A percentile compares a stretch with the other conserved stretches of the same genome.
Conservation (phyloP, 1,139 yeast species). For the Lodderomyces jiufengensis region DNA sequence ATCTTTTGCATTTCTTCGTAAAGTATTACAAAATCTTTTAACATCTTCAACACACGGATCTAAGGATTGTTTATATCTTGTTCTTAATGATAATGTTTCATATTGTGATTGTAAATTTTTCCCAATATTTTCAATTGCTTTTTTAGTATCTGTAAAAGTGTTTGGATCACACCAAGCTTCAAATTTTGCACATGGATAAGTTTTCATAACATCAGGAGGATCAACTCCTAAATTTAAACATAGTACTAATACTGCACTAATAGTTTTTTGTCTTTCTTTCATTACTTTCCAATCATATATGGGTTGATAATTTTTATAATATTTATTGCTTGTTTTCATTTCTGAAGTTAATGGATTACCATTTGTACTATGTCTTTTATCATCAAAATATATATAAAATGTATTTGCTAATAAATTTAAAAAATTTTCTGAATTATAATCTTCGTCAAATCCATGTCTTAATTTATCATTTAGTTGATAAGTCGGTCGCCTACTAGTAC, state of each 20-base stretch:
- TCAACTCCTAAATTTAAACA: slow-evolving; percentile 94
- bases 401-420: slow-evolving; percentile 62
- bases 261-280: slow-evolving; percentile 88
- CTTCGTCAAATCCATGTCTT: slow-evolving; percentile 82
- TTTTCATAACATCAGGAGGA: slow-evolving; percentile 93
- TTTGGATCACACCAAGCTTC: slow-evolving; percentile 96
- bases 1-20: slow-evolving; percentile 88
- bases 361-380: slow-evolving; percentile 86
- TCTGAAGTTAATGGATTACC: slow-evolving; percentile 76
- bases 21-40: slow-evolving; percentile 83
- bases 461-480: slow-evolving; percentile 52
- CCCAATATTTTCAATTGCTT: slow-evolving; percentile 90
- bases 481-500: slow-evolving; percentile 22
- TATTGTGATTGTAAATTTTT: slow-evolving; percentile 84
- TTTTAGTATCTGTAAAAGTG: slow-evolving; percentile 78
- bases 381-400: slow-evolving; percentile 79
- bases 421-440: slow-evolving; percentile 60
- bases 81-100: slow-evolving; percentile 81
- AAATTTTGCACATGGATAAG: slow-evolving; percentile 88
- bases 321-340: slow-evolving; percentile 41
- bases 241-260: slow-evolving; percentile 87
- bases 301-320: slow-evolving; percentile 57
- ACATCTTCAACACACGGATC: slow-evolving; percentile 97
- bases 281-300: slow-evolving; percentile 88
- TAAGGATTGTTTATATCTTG: slow-evolving; percentile 83